Evolutionary conservation across 2,329 filamentous ascomycete species (phyloP).

Genomic region (Aspergillus alliaceus): DNA sequence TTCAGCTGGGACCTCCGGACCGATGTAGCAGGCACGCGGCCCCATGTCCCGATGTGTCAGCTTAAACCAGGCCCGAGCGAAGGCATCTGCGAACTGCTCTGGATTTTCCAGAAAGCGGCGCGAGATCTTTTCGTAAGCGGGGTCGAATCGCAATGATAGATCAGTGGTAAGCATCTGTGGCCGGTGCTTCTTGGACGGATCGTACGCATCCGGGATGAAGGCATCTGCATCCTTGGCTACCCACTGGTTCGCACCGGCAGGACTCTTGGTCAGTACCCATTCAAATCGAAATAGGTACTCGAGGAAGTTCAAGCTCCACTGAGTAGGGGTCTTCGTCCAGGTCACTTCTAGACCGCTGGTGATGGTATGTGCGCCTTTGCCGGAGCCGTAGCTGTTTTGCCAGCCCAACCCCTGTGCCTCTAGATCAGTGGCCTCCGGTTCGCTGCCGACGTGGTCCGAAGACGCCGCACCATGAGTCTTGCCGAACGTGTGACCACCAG

Average conservation of each 20-base stretch:
- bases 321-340: slow-evolving; percentile 73
- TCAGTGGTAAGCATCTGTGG: slow-evolving; percentile 79
- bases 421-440: slow-evolving; percentile 65
- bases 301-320: slow-evolving; percentile 75
- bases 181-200: slow-evolving; percentile 68
- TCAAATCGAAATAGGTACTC: slow-evolving; percentile 77
- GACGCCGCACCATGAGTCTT: slow-evolving; percentile 76
- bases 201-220: slow-evolving; percentile 71
- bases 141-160: slow-evolving; percentile 69
- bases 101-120: slow-evolving; percentile 68
- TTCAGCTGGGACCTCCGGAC: slow-evolving; percentile 72
- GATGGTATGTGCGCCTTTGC: slow-evolving; percentile 71
- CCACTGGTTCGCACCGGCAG: slow-evolving; percentile 76
- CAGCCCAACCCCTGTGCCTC: slow-evolving; percentile 72
- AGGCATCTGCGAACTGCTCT: slow-evolving; percentile 67
- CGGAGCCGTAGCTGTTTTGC: slow-evolving; percentile 63
- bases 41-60: slow-evolving; percentile 78
- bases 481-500: slow-evolving; percentile 75
- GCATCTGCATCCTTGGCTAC: slow-evolving; percentile 66
- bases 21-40: slow-evolving; percentile 68
- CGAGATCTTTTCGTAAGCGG: slow-evolving; percentile 73
- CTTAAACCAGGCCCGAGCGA: slow-evolving; percentile 79
- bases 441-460: slow-evolving; percentile 63
- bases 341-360: slow-evolving; percentile 76
- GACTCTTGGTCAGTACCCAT: slow-evolving; percentile 74